A percentile compares a stretch with the other conserved stretches of the same genome.
Conservation (phyloP, 2,329 filamentous ascomycete species). For the Alternaria rosae region DNA sequence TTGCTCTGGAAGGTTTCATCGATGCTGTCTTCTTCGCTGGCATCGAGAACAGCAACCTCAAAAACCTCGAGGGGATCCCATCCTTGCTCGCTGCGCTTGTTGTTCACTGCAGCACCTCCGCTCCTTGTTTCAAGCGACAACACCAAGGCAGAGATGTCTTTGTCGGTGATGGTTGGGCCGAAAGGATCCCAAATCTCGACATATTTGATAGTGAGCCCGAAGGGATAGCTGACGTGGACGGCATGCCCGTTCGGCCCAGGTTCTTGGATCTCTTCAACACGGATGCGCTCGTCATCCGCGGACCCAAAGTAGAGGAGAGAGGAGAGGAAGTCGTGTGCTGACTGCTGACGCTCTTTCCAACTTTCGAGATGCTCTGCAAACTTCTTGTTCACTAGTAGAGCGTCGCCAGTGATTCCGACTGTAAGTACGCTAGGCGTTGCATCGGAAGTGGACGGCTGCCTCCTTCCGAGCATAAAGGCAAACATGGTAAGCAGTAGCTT, state of each 20-base stretch:
- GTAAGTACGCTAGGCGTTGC: conserved; percentile 65
- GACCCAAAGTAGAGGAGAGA: conserved; percentile 67
- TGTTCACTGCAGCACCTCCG: conserved; percentile 85
- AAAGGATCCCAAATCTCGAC: conserved; percentile 87
- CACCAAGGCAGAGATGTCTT: conserved; percentile 79
- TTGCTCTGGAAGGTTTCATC: conserved; percentile 76
- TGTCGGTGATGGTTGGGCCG: conserved; percentile 87
- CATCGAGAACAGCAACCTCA: conserved; percentile 87
- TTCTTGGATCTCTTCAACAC: conserved; percentile 55
- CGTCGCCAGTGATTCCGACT: conserved; percentile 88
- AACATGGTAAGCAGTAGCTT: conserved; percentile 95
- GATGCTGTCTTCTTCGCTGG: conserved; percentile 60
- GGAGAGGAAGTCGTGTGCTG: conserved; percentile 74
- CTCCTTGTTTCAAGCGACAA: conserved; percentile 87
- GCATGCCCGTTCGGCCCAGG: conserved; percentile 60
- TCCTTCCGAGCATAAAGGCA: conserved; percentile 69
- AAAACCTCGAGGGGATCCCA: conserved; percentile 81
- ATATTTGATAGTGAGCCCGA: conserved; percentile 74
- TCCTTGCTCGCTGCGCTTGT: conserved; percentile 76
- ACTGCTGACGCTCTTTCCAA: conserved; percentile 76
- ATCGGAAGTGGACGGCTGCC: conserved; percentile 17
- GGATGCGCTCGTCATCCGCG: conserved; percentile 53
- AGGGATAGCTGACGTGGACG: conserved; percentile 65
- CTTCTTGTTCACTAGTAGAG: conserved; percentile 87
- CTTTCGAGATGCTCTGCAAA: conserved; percentile 80